These are phyloP conservation scores for Penicillium sp. DNA, from an alignment of 2,329 filamentous ascomycete genomes.

Conservation along the genomic window DNA sequence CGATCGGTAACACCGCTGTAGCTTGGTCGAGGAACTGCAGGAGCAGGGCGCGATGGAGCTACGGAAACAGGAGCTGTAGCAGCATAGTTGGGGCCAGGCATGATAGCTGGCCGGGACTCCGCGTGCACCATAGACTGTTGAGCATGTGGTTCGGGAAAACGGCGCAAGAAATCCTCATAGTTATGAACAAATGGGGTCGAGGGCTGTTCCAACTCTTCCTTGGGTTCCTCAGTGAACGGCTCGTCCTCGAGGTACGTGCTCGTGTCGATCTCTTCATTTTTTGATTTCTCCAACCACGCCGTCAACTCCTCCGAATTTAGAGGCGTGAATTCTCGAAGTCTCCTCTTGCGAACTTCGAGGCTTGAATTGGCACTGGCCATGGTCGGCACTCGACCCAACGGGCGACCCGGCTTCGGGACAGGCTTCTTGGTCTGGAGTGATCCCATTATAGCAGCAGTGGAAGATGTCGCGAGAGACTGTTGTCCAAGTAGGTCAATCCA, in stretches of 20 bases:
- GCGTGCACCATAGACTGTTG: constrained; percentile 57
- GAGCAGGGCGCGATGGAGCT: constrained; percentile 63
- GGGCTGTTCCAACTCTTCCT: constrained; percentile 46
- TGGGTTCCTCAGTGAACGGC: constrained; percentile 40
- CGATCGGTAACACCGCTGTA: constrained; percentile 78
- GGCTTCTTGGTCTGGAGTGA: constrained; percentile 41
- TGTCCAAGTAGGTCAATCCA: constrained; percentile 82
- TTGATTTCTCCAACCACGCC: constrained; percentile 74
- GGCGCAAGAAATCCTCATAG: constrained; percentile 79
- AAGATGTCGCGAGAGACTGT: constrained; percentile 60
- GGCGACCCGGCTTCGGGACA: constrained; percentile 44
- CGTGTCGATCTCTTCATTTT: constrained; percentile 61
- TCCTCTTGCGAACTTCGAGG: constrained; percentile 55
- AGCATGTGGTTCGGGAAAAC: constrained; percentile 70
- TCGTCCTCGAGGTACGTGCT: constrained; percentile 42
- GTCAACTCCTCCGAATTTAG: constrained; percentile 78
- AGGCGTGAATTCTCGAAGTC: constrained; percentile 63
- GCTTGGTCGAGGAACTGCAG: constrained; percentile 66
- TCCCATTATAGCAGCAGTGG: constrained; percentile 53
- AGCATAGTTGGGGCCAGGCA: constrained; percentile 35
- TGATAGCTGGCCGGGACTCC: constrained; percentile 30
- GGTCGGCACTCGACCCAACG: constrained; percentile 54
- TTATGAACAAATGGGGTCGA: constrained; percentile 61
- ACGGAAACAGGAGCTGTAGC: constrained; percentile 52
- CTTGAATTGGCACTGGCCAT: constrained; percentile 52